Conservation (phyloP, 495 filamentous ascomycete species). For the Annulohypoxylon bovei region DNA sequence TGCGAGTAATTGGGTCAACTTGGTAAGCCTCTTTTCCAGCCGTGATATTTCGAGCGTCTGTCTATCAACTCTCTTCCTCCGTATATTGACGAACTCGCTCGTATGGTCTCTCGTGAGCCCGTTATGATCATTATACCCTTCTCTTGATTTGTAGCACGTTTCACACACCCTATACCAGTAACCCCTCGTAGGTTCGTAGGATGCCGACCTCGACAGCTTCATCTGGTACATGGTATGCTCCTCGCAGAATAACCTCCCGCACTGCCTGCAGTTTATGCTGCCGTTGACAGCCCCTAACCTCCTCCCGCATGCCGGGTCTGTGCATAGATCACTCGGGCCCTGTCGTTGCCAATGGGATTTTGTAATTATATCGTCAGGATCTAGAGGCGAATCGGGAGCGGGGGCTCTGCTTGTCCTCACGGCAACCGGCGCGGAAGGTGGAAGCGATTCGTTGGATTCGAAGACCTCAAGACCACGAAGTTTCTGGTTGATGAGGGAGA, state of each 20-base stretch:
- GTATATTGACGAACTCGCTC: slow-evolving; percentile 68
- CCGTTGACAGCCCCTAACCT: slow-evolving; percentile 81
- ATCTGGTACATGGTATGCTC: slow-evolving; percentile 99
- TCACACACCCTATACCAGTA: slow-evolving; percentile 96
- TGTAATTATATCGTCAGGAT: slow-evolving; percentile 90
- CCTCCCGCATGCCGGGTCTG: slow-evolving; percentile 86
- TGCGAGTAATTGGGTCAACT: slow-evolving; percentile 84
- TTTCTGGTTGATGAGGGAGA: slow-evolving; percentile 88
- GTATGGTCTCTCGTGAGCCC: slow-evolving; percentile 77
- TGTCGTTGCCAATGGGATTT: slow-evolving; percentile 88
- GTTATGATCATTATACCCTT: slow-evolving; percentile 92
- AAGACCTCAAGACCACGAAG: slow-evolving; percentile 97
- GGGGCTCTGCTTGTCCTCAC: slow-evolving; percentile 39
- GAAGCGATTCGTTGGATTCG: slow-evolving; percentile 82
- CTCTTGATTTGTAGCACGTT: slow-evolving; percentile 95
- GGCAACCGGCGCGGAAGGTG: slow-evolving; percentile 36
- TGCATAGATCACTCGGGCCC: slow-evolving; percentile 77
- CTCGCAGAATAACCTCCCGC: slow-evolving; percentile 93
- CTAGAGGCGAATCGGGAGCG: slow-evolving; percentile 58
- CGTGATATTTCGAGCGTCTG: slow-evolving; percentile 85
- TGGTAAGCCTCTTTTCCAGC: slow-evolving; percentile 89
- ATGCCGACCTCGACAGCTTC: slow-evolving; percentile 90
- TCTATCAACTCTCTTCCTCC: slow-evolving; percentile 83
- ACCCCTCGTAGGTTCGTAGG: slow-evolving; percentile 90
- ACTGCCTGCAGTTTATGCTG: slow-evolving; percentile 90